phyloP scores from a whole-genome alignment of 2,329 filamentous ascomycete genomes.

The Cercospora zeina region DNA sequence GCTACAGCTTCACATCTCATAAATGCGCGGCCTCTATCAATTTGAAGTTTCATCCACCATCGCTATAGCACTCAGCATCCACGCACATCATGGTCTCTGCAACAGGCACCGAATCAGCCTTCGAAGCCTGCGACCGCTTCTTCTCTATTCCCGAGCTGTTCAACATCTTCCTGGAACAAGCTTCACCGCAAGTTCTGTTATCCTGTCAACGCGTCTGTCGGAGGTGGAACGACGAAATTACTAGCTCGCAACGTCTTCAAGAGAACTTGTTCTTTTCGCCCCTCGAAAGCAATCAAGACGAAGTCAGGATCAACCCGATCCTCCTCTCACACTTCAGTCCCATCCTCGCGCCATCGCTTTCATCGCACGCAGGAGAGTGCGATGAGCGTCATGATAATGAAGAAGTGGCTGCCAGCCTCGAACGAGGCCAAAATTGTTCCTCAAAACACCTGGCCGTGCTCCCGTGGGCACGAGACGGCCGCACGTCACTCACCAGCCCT shows the following conservation, averaged over 20 bases:
- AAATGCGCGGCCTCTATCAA: not conserved
- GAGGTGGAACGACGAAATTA: slow-evolving; percentile 18
- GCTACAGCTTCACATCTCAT: not conserved
- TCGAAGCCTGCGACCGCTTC: slow-evolving; percentile 21
- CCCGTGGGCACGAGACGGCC: slow-evolving; percentile 19
- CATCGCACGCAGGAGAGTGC: not conserved
- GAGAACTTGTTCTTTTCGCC: slow-evolving; percentile 16
- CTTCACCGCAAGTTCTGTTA: slow-evolving; percentile 11
- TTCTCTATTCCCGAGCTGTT: slow-evolving; percentile 23
- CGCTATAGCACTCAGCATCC: not conserved
- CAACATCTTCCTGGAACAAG: slow-evolving; percentile 17
- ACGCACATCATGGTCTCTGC: not conserved
- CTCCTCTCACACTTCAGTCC: slow-evolving; percentile 9
- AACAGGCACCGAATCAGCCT: not conserved
- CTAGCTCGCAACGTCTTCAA: slow-evolving; percentile 12
- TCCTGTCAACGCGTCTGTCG: slow-evolving; percentile 23
- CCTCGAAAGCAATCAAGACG: not conserved
- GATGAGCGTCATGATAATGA: not conserved
- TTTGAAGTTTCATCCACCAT: not conserved
- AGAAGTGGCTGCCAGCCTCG: not conserved
- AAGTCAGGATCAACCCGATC: slow-evolving; percentile 16
- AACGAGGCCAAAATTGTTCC: not conserved
- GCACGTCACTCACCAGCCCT: too few species aligned
- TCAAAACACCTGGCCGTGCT: slow-evolving; percentile 5
- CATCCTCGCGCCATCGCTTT: slow-evolving; percentile 4